Evolutionary conservation across 139 green algal genomes (phyloP), one percentile per base, ranked within the genome.

Genomic region (Micromonas commoda): DNA sequence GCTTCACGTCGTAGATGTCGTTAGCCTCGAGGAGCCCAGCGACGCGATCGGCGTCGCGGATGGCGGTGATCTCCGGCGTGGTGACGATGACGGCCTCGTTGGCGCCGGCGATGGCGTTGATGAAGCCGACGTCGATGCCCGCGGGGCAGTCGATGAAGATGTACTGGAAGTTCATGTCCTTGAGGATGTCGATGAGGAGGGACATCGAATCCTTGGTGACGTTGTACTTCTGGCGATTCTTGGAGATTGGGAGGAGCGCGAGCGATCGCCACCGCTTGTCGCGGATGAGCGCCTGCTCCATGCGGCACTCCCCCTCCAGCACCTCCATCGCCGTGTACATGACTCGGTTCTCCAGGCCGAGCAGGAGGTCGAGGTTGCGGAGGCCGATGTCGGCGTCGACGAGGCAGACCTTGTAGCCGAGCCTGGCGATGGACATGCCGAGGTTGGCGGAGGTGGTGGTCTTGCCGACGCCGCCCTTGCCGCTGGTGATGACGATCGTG

Each of bases 201-300:
- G 92, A 82, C 89, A 96, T 94, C 77, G 93, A 90, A 73, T 89
- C 86, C 53, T 86, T 80, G 13, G 91, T 94, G 31, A 95, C 85
- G 80, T 94, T 94, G 78, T 93, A 93, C 81, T 84, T 81, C 78
- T 86, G 83, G 61, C 85, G 78, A 66, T 86, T 87, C 77, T 91
- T 90, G 66, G 84, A 86, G 83, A 96, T 92, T 19, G 88, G 88
- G 21, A 96, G 81, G 53, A 96, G 81, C 28, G 87, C 86, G 63
- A 96, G 84, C 79, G 95, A 96, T 86, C 94, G 91, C 86, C 87
- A 95, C 54, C 90, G 84, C 88, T 96, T 95, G 82, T 96, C 92
- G 32, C 89, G 85, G 76, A 96, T 91, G 29, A 96, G 80, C 26
- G 92, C 91, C 84, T 96, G 89, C 65, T 92, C 88, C 32, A 93